Evolutionary conservation across 495 filamentous ascomycete species (phyloP).

Genomic region (Melanomma pulvis-pyrius): DNA sequence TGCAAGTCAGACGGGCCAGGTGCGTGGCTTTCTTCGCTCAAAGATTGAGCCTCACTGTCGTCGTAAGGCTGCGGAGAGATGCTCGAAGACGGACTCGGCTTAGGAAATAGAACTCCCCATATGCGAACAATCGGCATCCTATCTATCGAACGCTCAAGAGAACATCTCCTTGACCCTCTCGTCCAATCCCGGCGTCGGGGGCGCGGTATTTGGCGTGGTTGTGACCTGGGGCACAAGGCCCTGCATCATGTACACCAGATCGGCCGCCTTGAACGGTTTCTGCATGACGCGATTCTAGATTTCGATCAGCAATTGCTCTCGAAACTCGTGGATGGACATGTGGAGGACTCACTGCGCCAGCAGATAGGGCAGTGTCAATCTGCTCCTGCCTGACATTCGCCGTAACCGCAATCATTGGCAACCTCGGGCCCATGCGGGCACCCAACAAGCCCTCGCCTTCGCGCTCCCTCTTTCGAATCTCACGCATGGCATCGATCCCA

Average conservation of each 20-base stretch:
- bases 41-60: background rate
- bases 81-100: background rate
- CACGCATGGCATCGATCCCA: constrained; percentile 66
- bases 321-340: background rate
- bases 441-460: constrained; percentile 28
- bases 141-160: background rate
- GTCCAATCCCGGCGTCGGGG: background rate
- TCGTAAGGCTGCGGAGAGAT: no score
- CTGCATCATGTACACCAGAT: constrained; percentile 31
- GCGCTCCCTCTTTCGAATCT: constrained; percentile 65
- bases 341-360: constrained; percentile 63
- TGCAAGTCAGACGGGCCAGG: no score
- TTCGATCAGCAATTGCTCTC: background rate
- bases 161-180: background rate
- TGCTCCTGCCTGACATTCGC: constrained; percentile 73
- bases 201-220: constrained; percentile 5
- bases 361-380: constrained; percentile 62
- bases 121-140: background rate
- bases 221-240: constrained; percentile 19
- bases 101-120: background rate
- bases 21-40: background rate
- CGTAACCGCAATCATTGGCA: constrained; percentile 77
- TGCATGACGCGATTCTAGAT: constrained; percentile 27
- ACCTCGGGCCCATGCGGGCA: background rate
- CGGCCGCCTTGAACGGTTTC: constrained; percentile 31